These are phyloP conservation scores for Geotrichum klebahnii DNA, from an alignment of 1,139 yeast genomes.

Conservation along the genomic window DNA sequence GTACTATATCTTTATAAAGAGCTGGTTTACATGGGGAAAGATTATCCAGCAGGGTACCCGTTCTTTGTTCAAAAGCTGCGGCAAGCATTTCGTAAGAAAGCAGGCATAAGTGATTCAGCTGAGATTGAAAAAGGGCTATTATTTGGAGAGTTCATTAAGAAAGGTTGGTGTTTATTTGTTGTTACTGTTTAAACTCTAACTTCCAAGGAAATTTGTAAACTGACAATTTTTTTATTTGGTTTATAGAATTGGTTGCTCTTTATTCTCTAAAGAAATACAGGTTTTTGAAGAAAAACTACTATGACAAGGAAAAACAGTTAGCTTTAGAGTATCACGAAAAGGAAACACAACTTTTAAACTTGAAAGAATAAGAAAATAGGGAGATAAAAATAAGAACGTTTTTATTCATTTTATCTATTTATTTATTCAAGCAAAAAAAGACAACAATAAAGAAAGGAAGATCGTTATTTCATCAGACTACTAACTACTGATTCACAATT, in stretches of 20 bases:
- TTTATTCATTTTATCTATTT: no score
- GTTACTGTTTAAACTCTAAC: neutral
- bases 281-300: constrained; percentile 37
- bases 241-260: constrained; percentile 35
- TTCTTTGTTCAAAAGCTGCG: constrained; percentile 33
- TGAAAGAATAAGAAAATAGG: neutral
- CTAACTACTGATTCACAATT: neutral
- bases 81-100: constrained; percentile 33
- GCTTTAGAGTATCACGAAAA: neutral
- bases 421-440: no score
- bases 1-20: constrained; percentile 40
- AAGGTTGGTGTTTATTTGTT: constrained; percentile 22
- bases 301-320: constrained; percentile 13
- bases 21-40: constrained; percentile 39
- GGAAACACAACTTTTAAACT: neutral
- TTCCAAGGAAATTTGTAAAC: neutral
- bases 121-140: constrained; percentile 36
- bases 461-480: neutral
- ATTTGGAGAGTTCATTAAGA: constrained; percentile 40
- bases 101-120: constrained; percentile 25
- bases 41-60: constrained; percentile 39
- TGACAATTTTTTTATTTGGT: no score
- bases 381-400: no score
- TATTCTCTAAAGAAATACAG: constrained; percentile 38
- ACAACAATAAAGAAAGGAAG: no score